Conservation (phyloP, 2,329 filamentous ascomycete genomes). For the Gaeumannomyces sp. region DNA sequence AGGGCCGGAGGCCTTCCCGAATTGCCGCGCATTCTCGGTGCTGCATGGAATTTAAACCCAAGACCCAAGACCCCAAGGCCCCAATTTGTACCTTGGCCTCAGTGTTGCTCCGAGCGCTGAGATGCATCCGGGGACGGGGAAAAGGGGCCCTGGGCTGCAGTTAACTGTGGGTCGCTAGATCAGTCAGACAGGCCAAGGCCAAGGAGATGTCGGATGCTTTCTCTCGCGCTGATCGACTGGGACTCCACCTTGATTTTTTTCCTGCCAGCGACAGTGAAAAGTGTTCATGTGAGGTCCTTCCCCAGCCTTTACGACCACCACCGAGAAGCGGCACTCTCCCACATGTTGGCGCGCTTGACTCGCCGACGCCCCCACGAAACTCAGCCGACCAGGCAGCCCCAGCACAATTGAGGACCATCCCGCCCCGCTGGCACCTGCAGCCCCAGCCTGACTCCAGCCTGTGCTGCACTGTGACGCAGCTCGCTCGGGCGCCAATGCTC, state of each 20-base stretch:
- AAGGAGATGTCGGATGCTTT: neutral
- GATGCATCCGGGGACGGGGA: neutral
- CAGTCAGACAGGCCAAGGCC: neutral
- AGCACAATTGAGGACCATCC: neutral
- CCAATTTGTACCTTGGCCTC: neutral
- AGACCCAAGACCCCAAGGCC: too few relatives aligned
- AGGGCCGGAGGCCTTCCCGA: neutral
- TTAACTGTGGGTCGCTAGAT: neutral
- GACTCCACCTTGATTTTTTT: neutral
- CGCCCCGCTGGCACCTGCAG: neutral
- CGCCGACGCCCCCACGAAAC: neutral
- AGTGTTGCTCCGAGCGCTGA: neutral
- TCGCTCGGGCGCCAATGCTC: neutral
- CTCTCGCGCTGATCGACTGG: neutral
- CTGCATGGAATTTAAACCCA: neutral
- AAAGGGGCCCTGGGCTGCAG: neutral
- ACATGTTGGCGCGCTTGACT: neutral
- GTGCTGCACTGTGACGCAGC: constrained; percentile 1
- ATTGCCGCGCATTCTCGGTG: neutral
- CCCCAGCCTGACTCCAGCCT: neutral
- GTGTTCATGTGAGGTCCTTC: neutral
- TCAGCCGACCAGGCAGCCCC: constrained; percentile 1
- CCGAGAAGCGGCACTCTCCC: neutral
- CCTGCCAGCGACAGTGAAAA: neutral
- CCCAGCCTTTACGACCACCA: neutral